Base-by-base conservation (phyloP, 495 filamentous ascomycete species). In the Aspergillus mulundensis region DNA sequence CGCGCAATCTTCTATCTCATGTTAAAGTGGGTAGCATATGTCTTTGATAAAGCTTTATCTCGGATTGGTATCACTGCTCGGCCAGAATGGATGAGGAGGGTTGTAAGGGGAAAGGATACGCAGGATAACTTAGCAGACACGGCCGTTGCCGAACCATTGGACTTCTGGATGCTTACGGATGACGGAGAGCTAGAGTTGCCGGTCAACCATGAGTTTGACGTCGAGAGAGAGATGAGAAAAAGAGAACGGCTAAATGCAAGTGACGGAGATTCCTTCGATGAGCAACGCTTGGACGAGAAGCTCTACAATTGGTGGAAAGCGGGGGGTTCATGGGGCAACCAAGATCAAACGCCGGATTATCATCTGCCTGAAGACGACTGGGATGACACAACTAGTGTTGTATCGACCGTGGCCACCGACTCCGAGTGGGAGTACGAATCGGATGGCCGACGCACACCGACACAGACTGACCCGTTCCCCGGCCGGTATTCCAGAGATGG, bases 311-410 rank as follows among this genome's bases (percentile, higher is more conserved):
- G 90, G 82, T 96, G 89, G 86, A 83, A 84, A 36, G 66, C 72
- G 19, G 89, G 87, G 18, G 90, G 88, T 25, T 90, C 87, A 68
- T 96, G 88, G 85, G 91, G 91, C 1, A 84, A 83, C 24, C 78
- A 84, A 24, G 91, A 97, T 66, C 76, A 77, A 5, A 94, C 86
- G 54, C 85, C 87, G 5, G 84, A 89, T 30, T 97, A 88, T 58
- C 60, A 67, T 2, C 79, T 81, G 12, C 64, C 68, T 4, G 62
- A 69, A 7, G 73, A 84, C 12, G 73, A 81, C 16, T 79, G 87
- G 40, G 87, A 91, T 41, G 89, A 93, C 61, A 84, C 81, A 8
- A 91, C 87, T 2, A 95, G 90, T 65, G 77, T 95, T 15, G 71
- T 93, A 16, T 91, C 90, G 0, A 78, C 81, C 60, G 76, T 78